phyloP scores from a whole-genome alignment of 768 basidiomycete genomes.

The Amanita pallidorosea region DNA sequence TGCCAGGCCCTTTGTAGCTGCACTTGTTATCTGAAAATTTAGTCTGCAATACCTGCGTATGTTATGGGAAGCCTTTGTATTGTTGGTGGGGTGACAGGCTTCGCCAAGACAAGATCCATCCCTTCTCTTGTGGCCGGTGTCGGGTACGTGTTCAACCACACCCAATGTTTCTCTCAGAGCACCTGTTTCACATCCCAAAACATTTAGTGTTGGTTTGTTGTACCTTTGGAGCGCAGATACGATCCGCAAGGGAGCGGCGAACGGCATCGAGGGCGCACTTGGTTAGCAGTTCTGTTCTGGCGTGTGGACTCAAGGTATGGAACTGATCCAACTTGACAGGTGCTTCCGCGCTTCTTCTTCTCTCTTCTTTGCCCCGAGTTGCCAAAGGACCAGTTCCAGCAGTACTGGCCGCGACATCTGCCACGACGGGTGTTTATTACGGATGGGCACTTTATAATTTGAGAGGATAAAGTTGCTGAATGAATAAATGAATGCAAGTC shows the following conservation, averaged over 20 bases:
- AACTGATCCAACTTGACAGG: conserved; percentile 27
- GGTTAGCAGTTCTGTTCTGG: conserved; percentile 32
- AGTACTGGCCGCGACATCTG: conserved; percentile 49
- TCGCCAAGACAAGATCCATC: conserved; percentile 59
- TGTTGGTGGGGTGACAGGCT: conserved; percentile 68
- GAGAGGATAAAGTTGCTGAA: conserved; percentile 14
- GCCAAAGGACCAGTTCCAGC: conserved; percentile 68
- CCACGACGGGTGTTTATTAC: conserved; percentile 56
- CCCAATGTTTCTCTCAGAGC: not conserved
- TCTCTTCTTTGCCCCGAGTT: conserved; percentile 65
- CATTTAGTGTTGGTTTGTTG: conserved; percentile 57
- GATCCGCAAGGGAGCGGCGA: conserved; percentile 60
- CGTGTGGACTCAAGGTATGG: not conserved
- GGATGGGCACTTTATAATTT: conserved; percentile 43
- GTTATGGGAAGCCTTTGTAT: conserved; percentile 69
- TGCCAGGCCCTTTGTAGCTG: not conserved
- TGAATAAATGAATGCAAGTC: not conserved
- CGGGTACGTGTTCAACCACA: conserved; percentile 33
- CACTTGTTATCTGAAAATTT: not conserved
- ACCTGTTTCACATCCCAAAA: not conserved
- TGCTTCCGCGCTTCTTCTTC: conserved; percentile 63
- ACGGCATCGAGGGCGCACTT: conserved; percentile 72
- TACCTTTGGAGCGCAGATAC: conserved; percentile 73
- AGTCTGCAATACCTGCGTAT: conserved; percentile 80
- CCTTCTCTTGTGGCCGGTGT: conserved; percentile 80